phyloP scores from a whole-genome alignment of 1,284 basidiomycete genomes.

The Irpex sp. region DNA sequence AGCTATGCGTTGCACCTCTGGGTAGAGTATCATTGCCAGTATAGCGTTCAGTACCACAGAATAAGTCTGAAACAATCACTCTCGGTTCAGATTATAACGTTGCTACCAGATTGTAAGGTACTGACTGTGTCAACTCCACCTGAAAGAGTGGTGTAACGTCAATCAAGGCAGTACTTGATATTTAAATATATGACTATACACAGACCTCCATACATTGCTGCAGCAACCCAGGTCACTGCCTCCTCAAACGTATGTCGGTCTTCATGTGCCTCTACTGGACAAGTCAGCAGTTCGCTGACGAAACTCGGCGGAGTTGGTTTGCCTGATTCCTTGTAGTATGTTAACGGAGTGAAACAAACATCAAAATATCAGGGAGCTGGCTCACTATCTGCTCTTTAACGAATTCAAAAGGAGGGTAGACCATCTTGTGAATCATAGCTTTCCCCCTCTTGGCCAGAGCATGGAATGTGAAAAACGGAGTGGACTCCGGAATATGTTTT shows the following conservation, averaged over 20 bases:
- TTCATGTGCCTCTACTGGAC: not conserved
- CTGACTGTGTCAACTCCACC: not conserved
- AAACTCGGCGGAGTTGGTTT: not conserved
- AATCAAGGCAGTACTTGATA: not conserved
- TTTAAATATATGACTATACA: not conserved
- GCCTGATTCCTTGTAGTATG: not conserved
- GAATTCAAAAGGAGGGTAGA: constrained; percentile 2
- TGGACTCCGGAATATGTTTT: constrained; percentile 28
- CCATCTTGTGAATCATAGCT: constrained; percentile 24
- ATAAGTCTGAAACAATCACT: constrained; percentile 1
- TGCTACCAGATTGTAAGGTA: not conserved
- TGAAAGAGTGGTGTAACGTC: not conserved
- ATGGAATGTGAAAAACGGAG: constrained; percentile 17
- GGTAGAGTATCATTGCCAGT: constrained; percentile 23
- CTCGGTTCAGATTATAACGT: not conserved
- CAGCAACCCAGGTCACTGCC: not conserved
- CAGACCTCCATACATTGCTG: not conserved
- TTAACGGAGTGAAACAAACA: not conserved
- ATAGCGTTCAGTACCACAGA: constrained; percentile 14
- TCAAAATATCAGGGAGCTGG: not conserved
- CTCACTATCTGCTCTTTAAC: not conserved
- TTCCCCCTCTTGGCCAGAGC: constrained; percentile 13
- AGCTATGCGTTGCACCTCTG: constrained; percentile 22
- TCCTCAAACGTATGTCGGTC: not conserved
- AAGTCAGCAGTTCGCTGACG: not conserved